Evolutionary conservation across 2,329 filamentous ascomycete species (phyloP), one percentile per base, ranked within the genome.

Genomic region (Penicillium sp.): DNA sequence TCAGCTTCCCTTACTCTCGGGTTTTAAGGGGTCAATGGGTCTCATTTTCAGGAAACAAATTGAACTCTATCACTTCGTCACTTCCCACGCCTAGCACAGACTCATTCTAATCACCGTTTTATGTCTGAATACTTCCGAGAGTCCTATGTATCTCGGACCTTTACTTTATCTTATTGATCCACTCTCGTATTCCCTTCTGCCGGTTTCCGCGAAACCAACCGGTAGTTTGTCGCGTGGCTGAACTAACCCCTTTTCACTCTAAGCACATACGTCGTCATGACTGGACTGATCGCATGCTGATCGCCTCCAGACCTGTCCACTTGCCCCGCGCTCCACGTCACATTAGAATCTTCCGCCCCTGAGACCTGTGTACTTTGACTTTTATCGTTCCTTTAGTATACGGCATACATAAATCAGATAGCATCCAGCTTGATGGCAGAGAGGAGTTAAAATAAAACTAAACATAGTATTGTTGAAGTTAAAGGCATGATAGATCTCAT

Each of bases 1-100:
- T 64, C 57, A 62, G 57, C 26, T 58, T 55, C 52, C 39, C 50
- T 35, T 49, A 49, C 16, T 3, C 5, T 49, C 47, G 47, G 46
- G 27, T 19, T 22, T 46, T 46, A 48, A 48, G 45, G 45, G 45
- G 27, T 16, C n/a, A 13, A 21, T 27, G 22, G 22, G 19, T 49
- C n/a, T 47, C n/a, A 33, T 37, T 24, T 24, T 9, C 4, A 35
- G 24, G 27, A 49, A 26, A 49, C 14, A 19, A 3, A 16, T 8
- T 29, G 27, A 31, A 31, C 43, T 46, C 22, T 46, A 46, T 44
- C 21, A 14, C 2, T 3, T 35, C 46, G 5, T 49, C n/a, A 19
- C 42, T 16, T 44, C 8, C 6, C 2, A 2, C 27, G 27, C 29
- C 11, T 31, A 13, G 29, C 29, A 31, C 11, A 33, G 14, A 33